Conservation (phyloP, 305 asterid species). For the Fraxinus dipetala region DNA sequence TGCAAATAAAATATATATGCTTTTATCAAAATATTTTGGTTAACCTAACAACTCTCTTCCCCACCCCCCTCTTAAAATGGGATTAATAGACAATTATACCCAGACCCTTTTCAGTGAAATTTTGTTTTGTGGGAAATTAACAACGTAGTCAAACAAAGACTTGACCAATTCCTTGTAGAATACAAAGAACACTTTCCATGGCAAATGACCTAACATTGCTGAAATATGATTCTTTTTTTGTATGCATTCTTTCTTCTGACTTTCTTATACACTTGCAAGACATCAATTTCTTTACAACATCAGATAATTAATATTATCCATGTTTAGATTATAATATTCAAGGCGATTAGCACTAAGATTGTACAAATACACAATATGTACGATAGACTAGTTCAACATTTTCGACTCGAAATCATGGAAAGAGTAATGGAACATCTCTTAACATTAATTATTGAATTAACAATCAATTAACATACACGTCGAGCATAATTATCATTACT, state of each 20-base stretch:
- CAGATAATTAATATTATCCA: conserved; percentile 8
- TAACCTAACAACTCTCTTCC: background rate
- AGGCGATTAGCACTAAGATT: background rate
- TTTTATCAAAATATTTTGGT: background rate
- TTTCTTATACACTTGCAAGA: conserved; percentile 29
- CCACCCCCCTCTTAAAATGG: no score
- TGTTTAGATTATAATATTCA: background rate
- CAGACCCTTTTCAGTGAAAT: background rate
- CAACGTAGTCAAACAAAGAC: background rate
- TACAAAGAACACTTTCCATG: conserved; percentile 30
- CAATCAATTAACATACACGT: background rate
- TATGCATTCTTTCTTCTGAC: conserved; percentile 45
- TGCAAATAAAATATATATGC: background rate
- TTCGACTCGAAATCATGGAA: background rate
- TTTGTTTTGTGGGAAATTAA: background rate
- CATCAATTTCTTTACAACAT: conserved; percentile 19
- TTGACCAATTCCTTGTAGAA: conserved; percentile 26
- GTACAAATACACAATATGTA: background rate
- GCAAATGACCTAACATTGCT: conserved; percentile 27
- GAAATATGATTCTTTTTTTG: conserved; percentile 13
- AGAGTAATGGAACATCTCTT: conserved; percentile 12
- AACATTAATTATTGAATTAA: background rate
- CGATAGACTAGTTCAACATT: conserved; percentile 14
- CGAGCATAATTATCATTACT: background rate
- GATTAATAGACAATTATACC: background rate